Evolutionary conservation across 768 basidiomycete genomes (phyloP).

Genomic region (Suillus hirtellus): DNA sequence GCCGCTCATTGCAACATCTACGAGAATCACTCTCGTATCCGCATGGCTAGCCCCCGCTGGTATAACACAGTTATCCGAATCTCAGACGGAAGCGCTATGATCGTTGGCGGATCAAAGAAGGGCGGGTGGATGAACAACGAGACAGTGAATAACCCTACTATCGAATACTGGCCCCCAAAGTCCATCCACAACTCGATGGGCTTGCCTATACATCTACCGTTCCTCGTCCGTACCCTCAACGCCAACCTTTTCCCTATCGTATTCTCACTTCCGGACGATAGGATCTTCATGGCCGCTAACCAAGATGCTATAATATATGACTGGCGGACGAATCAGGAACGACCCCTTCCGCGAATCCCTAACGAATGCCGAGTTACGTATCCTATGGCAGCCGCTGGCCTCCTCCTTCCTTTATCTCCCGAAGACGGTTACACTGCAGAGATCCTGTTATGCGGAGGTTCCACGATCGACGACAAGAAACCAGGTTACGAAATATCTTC

Average conservation of each 20-base stretch:
- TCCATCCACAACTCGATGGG: slow-evolving; percentile 66
- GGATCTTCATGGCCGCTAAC: slow-evolving; percentile 76
- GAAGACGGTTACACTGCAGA: slow-evolving; percentile 65
- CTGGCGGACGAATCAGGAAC: slow-evolving; percentile 65
- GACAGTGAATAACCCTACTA: slow-evolving; percentile 77
- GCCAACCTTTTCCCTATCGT: slow-evolving; percentile 84
- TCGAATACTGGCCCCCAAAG: slow-evolving; percentile 85
- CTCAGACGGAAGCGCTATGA: slow-evolving; percentile 78
- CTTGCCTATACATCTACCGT: slow-evolving; percentile 60
- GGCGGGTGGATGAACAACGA: slow-evolving; percentile 87
- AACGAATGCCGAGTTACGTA: slow-evolving; percentile 82
- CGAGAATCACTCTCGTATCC: slow-evolving; percentile 62
- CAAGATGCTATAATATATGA: slow-evolving; percentile 79
- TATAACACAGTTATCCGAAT: slow-evolving; percentile 74
- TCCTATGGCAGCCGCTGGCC: slow-evolving; percentile 74
- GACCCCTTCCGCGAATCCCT: slow-evolving; percentile 63
- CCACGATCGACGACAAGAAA: slow-evolving; percentile 58
- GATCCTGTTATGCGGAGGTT: slow-evolving; percentile 78
- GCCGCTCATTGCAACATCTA: slow-evolving; percentile 57
- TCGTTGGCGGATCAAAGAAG: slow-evolving; percentile 77
- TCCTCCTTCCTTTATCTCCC: slow-evolving; percentile 71
- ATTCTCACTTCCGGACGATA: slow-evolving; percentile 69
- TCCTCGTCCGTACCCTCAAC: slow-evolving; percentile 70
- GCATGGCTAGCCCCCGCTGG: slow-evolving; percentile 81
- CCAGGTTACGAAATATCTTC: slow-evolving; percentile 67